Evolutionary conservation across 805 yeast genomes (phyloP).

Genomic region (Candida easanensis): DNA sequence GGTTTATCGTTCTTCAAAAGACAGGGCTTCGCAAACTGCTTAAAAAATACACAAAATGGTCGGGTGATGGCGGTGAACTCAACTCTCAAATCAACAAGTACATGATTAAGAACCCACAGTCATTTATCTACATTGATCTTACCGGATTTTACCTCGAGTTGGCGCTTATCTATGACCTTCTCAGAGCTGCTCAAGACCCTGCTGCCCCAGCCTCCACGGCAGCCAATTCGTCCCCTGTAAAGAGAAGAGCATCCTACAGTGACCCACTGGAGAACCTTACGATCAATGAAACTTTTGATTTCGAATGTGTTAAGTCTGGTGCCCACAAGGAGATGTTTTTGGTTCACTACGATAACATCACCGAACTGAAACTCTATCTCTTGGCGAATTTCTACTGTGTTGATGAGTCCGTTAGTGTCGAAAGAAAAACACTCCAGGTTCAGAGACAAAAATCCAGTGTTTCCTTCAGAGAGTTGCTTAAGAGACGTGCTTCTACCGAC

Average conservation of each 20-base stretch:
- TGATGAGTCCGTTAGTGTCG: slow-evolving; percentile 21
- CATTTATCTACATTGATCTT: slow-evolving; percentile 61
- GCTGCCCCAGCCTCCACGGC: not conserved
- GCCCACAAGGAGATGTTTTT: slow-evolving; percentile 41
- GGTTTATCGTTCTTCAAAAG: slow-evolving; percentile 70
- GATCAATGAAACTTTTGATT: slow-evolving; percentile 33
- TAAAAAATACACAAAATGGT: slow-evolving; percentile 60
- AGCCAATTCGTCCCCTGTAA: slow-evolving; percentile 3
- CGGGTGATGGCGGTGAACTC: slow-evolving; percentile 30
- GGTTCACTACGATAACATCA: slow-evolving; percentile 59
- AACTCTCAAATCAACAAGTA: slow-evolving; percentile 29
- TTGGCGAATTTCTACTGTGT: slow-evolving; percentile 37
- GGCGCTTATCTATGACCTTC: slow-evolving; percentile 49
- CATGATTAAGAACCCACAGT: slow-evolving; percentile 42
- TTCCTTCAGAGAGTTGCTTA: slow-evolving; percentile 24
- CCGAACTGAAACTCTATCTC: slow-evolving; percentile 48
- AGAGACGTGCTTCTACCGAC: slow-evolving; percentile 6
- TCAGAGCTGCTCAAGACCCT: slow-evolving; percentile 29
- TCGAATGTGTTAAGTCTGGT: slow-evolving; percentile 34
- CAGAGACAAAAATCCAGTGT: slow-evolving; percentile 21
- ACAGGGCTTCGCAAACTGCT: slow-evolving; percentile 70
- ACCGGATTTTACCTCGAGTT: slow-evolving; percentile 60
- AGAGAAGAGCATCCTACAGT: slow-evolving; percentile 13
- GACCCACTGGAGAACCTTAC: slow-evolving; percentile 18
- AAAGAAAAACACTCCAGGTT: slow-evolving; percentile 19